Conservation (phyloP, 1,284 basidiomycete genomes). For the Rhizoctonia solani region DNA sequence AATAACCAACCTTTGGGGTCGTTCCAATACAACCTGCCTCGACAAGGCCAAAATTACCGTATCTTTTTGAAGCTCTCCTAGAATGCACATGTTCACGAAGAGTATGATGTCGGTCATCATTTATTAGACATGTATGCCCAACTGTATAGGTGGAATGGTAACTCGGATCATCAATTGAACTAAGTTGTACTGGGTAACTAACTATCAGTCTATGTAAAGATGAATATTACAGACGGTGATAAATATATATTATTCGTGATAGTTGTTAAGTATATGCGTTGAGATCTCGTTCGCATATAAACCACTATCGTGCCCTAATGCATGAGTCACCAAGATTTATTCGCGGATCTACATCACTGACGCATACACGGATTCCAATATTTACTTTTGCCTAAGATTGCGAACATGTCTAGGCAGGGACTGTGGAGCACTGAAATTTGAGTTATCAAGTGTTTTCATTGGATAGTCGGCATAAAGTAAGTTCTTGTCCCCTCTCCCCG, state of each 20-base stretch:
- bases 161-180: background rate
- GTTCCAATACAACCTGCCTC: background rate
- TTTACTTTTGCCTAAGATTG: background rate
- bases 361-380: background rate
- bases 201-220: background rate
- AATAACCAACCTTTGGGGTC: background rate
- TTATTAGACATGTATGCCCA: no score
- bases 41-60: background rate
- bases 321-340: background rate
- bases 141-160: no score
- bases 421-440: background rate
- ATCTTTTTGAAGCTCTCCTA: background rate
- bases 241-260: constrained; percentile 8
- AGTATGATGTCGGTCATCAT: no score
- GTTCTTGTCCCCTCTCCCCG: no score
- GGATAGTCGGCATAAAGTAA: background rate
- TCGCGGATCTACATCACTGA: background rate
- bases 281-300: constrained; percentile 6
- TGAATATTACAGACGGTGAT: no score
- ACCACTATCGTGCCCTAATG: background rate
- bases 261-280: constrained; percentile 11
- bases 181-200: background rate
- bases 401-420: background rate
- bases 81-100: no score
- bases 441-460: background rate